phyloP scores from a whole-genome alignment of 176 grass and related monocot species.

The Chloris gayana region DNA sequence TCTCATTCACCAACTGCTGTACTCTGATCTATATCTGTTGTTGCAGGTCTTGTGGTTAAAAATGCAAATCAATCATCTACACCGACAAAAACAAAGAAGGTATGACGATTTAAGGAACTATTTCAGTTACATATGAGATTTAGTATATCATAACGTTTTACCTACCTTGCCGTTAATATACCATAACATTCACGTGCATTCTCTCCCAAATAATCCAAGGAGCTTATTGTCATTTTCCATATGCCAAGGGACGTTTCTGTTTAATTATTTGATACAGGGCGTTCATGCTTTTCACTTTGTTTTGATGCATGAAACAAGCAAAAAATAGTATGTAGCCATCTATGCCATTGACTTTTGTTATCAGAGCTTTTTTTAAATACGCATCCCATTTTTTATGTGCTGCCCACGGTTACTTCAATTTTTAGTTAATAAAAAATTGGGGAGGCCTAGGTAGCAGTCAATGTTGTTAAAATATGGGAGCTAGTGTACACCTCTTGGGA shows the following conservation, averaged over 20 bases:
- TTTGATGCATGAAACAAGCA: not conserved
- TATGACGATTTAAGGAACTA: constrained; percentile 6
- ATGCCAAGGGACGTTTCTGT: not conserved
- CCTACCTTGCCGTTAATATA: not conserved
- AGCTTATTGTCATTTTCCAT: not conserved
- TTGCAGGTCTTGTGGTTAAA: constrained; percentile 26
- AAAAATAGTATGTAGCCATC: not conserved
- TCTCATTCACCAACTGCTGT: constrained; percentile 13
- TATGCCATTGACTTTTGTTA: not conserved
- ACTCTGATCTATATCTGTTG: not conserved
- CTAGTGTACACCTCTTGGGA: not conserved
- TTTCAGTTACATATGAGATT: not conserved
- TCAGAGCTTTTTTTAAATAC: not conserved
- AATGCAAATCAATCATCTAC: constrained; percentile 40
- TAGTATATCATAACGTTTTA: constrained; percentile 8
- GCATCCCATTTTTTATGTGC: not conserved
- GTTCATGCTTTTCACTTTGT: not conserved
- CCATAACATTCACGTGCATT: not conserved
- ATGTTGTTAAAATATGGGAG: not conserved
- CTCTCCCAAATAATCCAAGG: not conserved
- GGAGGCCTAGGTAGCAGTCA: not conserved
- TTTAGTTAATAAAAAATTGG: not conserved
- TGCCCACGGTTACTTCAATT: not conserved
- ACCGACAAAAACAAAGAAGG: constrained; percentile 47
- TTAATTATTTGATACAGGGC: not conserved